A percentile compares a stretch with the other conserved stretches of the same genome.
These are phyloP conservation scores for Xylaria sp. DNA, from an alignment of 2,329 filamentous ascomycete species.

Conservation along the genomic window DNA sequence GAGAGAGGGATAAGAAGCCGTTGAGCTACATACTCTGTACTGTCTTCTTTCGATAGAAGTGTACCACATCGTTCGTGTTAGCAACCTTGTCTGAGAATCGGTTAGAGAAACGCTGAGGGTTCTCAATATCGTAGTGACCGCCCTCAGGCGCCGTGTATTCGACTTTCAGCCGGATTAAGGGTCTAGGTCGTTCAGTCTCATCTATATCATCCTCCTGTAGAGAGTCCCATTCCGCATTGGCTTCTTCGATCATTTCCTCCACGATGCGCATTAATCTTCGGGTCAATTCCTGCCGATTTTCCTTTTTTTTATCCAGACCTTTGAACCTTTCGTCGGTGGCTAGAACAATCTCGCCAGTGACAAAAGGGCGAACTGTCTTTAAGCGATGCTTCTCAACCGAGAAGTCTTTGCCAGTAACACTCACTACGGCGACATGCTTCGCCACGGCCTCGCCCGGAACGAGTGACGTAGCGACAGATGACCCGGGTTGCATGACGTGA, in stretches of 20 bases:
- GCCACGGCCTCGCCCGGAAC: constrained; percentile 88
- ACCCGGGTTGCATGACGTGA: constrained; percentile 96
- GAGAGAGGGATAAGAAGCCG: not conserved
- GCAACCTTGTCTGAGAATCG: constrained; percentile 90
- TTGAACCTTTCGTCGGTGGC: constrained; percentile 80
- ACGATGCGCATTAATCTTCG: constrained; percentile 80
- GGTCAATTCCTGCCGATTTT: constrained; percentile 85
- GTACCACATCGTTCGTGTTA: constrained; percentile 92
- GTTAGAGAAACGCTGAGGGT: constrained; percentile 95
- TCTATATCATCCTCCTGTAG: constrained; percentile 74
- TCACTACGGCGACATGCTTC: constrained; percentile 91
- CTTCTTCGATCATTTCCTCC: constrained; percentile 87
- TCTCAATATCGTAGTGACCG: constrained; percentile 89
- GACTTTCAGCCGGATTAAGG: constrained; percentile 88
- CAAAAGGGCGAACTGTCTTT: constrained; percentile 90
- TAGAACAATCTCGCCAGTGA: constrained; percentile 84
- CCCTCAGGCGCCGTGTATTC: constrained; percentile 89
- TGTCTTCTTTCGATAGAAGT: constrained; percentile 92
- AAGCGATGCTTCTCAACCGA: constrained; percentile 82
- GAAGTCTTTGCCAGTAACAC: constrained; percentile 84
- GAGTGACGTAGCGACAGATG: constrained; percentile 92
- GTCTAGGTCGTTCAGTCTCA: constrained; percentile 74
- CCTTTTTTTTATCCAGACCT: constrained; percentile 80
- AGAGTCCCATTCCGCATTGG: constrained; percentile 81
- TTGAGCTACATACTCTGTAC: constrained; percentile 55